phyloP scores from a whole-genome alignment of 768 basidiomycete genomes.

The Trametes gibbosa region DNA sequence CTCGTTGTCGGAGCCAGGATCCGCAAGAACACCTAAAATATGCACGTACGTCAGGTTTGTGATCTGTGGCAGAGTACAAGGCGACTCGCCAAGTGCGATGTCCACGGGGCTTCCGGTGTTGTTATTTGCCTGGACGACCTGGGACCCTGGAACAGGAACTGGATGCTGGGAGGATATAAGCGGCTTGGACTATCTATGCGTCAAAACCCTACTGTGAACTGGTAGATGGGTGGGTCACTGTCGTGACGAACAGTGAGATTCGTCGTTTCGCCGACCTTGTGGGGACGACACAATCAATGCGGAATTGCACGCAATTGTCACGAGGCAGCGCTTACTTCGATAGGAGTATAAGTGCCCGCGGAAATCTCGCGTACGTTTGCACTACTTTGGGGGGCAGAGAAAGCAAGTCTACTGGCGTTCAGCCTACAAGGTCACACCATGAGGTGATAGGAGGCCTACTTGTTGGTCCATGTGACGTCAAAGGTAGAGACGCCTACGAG shows the following conservation, averaged over 20 bases:
- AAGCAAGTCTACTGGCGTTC: not conserved
- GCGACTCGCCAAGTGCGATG: constrained; percentile 1
- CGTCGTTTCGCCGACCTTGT: constrained; percentile 1
- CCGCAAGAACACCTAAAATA: constrained; percentile 1
- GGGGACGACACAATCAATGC: not conserved
- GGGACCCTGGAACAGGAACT: not conserved
- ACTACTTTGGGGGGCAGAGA: not conserved
- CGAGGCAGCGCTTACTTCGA: not conserved
- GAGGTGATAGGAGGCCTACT: not conserved
- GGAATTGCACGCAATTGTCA: not conserved
- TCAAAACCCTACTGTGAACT: not conserved
- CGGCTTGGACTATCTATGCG: not conserved
- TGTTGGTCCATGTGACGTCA: not conserved
- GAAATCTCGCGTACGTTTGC: not conserved
- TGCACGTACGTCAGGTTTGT: not conserved
- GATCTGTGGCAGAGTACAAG: too few relatives aligned
- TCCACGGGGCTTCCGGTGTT: not conserved
- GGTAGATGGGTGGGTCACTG: not conserved
- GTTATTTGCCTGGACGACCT: constrained; percentile 3
- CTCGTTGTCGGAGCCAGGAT: not conserved
- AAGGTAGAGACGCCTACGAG: not conserved
- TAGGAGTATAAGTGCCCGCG: constrained; percentile 8
- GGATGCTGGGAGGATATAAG: not conserved
- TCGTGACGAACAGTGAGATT: not conserved
- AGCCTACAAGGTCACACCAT: not conserved